Conservation (phyloP, 768 basidiomycete species). For the Xerocomellus dryophilus region DNA sequence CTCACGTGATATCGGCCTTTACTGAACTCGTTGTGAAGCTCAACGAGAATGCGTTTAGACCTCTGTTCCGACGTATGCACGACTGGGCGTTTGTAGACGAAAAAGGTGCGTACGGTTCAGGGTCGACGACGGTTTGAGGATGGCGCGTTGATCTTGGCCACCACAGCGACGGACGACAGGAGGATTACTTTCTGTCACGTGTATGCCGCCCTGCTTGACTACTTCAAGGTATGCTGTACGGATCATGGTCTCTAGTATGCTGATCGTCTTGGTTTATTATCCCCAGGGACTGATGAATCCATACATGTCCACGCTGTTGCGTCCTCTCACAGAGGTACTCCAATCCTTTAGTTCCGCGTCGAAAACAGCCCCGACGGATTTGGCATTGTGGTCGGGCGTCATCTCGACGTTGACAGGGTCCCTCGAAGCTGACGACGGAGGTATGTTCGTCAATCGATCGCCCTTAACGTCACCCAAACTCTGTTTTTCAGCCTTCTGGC, state of each 20-base stretch:
- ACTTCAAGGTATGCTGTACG: constrained; percentile 68
- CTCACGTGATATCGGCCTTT: constrained; percentile 65
- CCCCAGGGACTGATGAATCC: constrained; percentile 80
- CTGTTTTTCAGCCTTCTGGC: constrained; percentile 74
- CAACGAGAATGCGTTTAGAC: constrained; percentile 88
- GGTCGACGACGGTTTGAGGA: neutral
- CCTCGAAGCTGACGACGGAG: constrained; percentile 74
- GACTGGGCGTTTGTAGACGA: constrained; percentile 88
- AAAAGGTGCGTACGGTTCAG: constrained; percentile 35
- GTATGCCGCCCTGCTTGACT: constrained; percentile 71
- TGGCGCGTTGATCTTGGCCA: neutral
- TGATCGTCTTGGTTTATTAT: neutral
- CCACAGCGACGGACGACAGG: constrained; percentile 38
- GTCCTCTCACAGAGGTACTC: constrained; percentile 63
- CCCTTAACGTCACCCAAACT: neutral
- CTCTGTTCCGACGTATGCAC: constrained; percentile 85
- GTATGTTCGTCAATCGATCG: constrained; percentile 39
- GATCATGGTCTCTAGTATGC: neutral
- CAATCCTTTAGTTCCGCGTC: constrained; percentile 41
- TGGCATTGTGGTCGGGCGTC: constrained; percentile 60
- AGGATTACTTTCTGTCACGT: constrained; percentile 73
- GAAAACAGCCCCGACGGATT: constrained; percentile 28
- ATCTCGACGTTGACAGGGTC: constrained; percentile 65
- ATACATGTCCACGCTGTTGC: constrained; percentile 78
- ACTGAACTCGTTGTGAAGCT: constrained; percentile 87